phyloP scores from a whole-genome alignment of 805 yeast genomes.

The Candida palmyrensis region DNA sequence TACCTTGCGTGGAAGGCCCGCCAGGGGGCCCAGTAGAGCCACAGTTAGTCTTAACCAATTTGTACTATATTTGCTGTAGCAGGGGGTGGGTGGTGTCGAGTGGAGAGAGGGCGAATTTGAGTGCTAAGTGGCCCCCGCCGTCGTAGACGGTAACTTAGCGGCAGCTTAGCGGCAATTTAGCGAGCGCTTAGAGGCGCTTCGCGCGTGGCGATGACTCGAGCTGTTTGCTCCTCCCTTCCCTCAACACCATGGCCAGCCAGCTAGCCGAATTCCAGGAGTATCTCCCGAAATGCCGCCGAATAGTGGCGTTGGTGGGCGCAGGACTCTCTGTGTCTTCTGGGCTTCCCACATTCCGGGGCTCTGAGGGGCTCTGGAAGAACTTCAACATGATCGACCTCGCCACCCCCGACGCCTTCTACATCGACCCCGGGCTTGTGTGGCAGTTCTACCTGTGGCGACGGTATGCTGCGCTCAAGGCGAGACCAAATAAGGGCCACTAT shows the following conservation, averaged over 20 bases:
- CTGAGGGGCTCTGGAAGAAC: constrained; percentile 72
- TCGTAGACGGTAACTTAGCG: background rate
- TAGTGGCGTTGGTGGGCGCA: constrained; percentile 72
- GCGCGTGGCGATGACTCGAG: constrained; percentile 1
- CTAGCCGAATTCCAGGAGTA: constrained; percentile 46
- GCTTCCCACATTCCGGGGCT: constrained; percentile 65
- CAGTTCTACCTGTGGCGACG: constrained; percentile 76
- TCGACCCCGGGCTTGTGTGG: constrained; percentile 87
- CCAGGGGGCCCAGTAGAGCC: too few relatives aligned
- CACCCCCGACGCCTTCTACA: constrained; percentile 84
- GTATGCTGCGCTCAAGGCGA: constrained; percentile 55
- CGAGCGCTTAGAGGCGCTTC: background rate
- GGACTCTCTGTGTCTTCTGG: constrained; percentile 80
- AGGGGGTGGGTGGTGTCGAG: too few relatives aligned
- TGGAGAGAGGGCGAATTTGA: too few relatives aligned
- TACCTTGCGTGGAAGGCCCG: constrained; percentile 52
- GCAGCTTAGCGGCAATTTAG: background rate
- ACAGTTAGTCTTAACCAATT: too few relatives aligned
- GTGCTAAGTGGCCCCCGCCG: too few relatives aligned
- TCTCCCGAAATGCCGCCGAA: constrained; percentile 39
- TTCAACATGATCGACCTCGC: constrained; percentile 80
- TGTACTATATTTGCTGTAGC: too few relatives aligned
- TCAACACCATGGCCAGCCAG: constrained; percentile 19
- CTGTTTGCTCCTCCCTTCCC: background rate
- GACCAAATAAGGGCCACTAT: constrained; percentile 70